phyloP scores from a whole-genome alignment of 352 stramenopile species.

The Phytophthora hibernalis region DNA sequence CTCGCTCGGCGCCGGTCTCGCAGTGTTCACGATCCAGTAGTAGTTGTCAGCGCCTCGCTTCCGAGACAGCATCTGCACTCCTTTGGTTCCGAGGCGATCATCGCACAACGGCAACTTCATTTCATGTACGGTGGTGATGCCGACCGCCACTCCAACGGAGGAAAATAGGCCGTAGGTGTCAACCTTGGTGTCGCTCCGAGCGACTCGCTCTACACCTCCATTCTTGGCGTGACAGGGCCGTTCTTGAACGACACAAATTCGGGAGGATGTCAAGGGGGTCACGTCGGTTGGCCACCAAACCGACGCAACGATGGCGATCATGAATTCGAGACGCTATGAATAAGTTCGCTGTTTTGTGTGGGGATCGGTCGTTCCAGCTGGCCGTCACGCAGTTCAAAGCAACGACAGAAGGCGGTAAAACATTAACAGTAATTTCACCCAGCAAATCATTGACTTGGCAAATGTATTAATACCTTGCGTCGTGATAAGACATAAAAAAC shows the following conservation, averaged over 20 bases:
- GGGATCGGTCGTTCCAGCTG: background rate
- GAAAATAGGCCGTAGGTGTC: too few relatives aligned
- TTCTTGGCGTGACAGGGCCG: background rate
- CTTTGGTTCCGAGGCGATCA: slow-evolving; percentile 14
- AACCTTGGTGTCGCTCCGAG: background rate
- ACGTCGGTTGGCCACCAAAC: background rate
- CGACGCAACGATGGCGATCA: too few relatives aligned
- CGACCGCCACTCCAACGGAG: too few relatives aligned
- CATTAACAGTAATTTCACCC: too few relatives aligned
- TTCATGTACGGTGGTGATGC: too few relatives aligned
- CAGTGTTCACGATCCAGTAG: slow-evolving; percentile 1
- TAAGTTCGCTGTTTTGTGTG: too few relatives aligned
- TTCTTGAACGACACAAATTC: background rate
- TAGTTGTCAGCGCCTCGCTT: slow-evolving; percentile 13
- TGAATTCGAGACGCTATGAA: too few relatives aligned
- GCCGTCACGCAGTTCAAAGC: background rate
- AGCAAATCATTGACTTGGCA: too few relatives aligned
- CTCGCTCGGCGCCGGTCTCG: background rate
- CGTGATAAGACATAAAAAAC: too few relatives aligned
- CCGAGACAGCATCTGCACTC: slow-evolving; percentile 23
- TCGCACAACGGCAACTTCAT: background rate
- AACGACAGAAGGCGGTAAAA: too few relatives aligned
- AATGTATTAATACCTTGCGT: too few relatives aligned
- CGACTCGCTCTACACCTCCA: too few relatives aligned
- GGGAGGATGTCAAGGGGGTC: background rate